Conservation (phyloP, 2,329 filamentous ascomycete species). For the Daldinia sp. region DNA sequence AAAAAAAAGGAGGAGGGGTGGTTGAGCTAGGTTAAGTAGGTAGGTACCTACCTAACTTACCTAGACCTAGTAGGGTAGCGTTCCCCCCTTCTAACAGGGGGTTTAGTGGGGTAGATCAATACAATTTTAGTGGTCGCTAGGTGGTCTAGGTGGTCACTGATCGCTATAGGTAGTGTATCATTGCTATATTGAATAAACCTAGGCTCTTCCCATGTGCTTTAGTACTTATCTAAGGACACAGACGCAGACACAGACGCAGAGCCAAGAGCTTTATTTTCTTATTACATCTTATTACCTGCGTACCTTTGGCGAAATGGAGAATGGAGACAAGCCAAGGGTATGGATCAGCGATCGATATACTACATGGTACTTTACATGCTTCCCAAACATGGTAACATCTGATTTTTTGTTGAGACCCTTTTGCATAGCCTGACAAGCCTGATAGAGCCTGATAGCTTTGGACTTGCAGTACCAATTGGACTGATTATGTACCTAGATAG, state of each 20-base stretch:
- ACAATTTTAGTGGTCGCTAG: neutral
- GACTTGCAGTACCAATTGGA: slow-evolving; percentile 10
- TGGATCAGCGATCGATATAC: slow-evolving; percentile 35
- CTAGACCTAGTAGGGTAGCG: slow-evolving; percentile 28
- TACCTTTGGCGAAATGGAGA: slow-evolving; percentile 13
- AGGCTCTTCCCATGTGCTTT: neutral
- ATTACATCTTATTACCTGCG: slow-evolving; percentile 12
- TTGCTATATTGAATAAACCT: neutral
- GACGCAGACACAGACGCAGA: too few species aligned
- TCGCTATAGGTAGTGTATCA: slow-evolving; percentile 3
- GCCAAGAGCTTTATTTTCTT: slow-evolving; percentile 12
- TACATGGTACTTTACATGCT: slow-evolving; percentile 10
- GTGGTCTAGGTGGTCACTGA: neutral
- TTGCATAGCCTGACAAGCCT: slow-evolving; percentile 13
- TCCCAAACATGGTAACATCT: slow-evolving; percentile 14
- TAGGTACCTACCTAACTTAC: slow-evolving; percentile 12
- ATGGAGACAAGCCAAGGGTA: slow-evolving; percentile 8
- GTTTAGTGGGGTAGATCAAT: slow-evolving; percentile 16
- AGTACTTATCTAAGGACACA: too few species aligned
- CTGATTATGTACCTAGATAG: neutral
- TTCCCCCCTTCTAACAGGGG: slow-evolving; percentile 23
- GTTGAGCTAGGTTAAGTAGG: slow-evolving; percentile 20
- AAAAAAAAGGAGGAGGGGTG: slow-evolving; percentile 26
- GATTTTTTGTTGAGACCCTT: slow-evolving; percentile 38
- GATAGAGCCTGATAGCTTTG: neutral